Evolutionary conservation across 2,329 filamentous ascomycete genomes (phyloP).

Genomic region (Thelonectria discophora): DNA sequence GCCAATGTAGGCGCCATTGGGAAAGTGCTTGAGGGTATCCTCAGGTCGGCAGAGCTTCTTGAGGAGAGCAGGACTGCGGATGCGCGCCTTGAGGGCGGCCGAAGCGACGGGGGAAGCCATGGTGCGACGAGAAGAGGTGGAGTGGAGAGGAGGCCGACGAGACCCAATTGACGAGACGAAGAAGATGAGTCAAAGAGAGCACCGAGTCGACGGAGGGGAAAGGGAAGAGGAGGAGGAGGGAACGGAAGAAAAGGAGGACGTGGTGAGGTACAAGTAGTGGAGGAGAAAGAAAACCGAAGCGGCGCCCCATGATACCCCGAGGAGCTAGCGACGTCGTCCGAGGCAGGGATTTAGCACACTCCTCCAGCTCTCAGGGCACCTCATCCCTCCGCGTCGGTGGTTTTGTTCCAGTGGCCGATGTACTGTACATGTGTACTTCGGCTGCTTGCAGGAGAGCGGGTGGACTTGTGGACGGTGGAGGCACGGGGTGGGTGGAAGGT

Average conservation of each 20-base stretch:
- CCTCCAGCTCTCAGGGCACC: too few species aligned
- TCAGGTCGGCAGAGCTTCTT: constrained; percentile 82
- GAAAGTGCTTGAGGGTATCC: constrained; percentile 82
- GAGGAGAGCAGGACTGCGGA: constrained; percentile 79
- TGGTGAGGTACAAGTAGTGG: constrained; percentile 26
- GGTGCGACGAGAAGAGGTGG: constrained; percentile 18
- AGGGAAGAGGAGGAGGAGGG: constrained; percentile 22
- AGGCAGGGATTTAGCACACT: neutral
- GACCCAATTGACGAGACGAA: constrained; percentile 16
- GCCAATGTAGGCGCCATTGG: constrained; percentile 85
- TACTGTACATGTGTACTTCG: neutral
- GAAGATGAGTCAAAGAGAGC: constrained; percentile 21
- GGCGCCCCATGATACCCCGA: constrained; percentile 17
- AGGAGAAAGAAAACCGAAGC: constrained; percentile 19
- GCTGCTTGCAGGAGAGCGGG: too few species aligned
- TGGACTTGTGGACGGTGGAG: neutral
- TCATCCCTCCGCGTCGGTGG: constrained; percentile 5
- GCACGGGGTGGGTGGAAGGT: neutral
- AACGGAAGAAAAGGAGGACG: constrained; percentile 14
- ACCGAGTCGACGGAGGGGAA: constrained; percentile 15
- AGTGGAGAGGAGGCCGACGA: neutral
- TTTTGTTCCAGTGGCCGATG: constrained; percentile 15
- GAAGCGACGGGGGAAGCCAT: constrained; percentile 69
- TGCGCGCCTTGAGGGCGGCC: constrained; percentile 77
- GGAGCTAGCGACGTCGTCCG: neutral